phyloP scores from a whole-genome alignment of 2,329 filamentous ascomycete genomes.

The Alternaria gansuensis region DNA sequence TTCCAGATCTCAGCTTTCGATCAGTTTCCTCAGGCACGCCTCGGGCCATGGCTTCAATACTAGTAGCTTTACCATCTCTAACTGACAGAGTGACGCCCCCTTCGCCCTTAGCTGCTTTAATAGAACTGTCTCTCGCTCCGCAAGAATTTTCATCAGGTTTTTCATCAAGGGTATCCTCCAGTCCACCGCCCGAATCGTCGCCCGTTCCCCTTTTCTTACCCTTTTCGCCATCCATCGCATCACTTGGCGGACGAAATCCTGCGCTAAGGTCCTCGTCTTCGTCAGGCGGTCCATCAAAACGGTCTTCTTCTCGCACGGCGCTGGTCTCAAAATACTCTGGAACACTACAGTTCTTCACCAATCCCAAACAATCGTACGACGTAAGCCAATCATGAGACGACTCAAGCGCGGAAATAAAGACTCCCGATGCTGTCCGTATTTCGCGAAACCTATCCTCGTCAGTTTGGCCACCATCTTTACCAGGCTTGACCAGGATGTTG shows the following conservation, averaged over 20 bases:
- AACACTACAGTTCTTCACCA: slow-evolving; percentile 1
- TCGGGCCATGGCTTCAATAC: neutral
- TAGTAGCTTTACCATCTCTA: neutral
- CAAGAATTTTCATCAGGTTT: too few relatives aligned
- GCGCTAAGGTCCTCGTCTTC: neutral
- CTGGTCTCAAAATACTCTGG: slow-evolving; percentile 2
- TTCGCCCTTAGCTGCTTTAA: too few relatives aligned
- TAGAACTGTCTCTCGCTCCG: neutral
- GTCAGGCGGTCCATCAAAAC: neutral
- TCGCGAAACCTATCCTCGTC: neutral
- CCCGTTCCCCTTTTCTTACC: neutral
- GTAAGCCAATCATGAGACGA: slow-evolving; percentile 21
- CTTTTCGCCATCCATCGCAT: neutral
- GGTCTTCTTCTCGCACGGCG: neutral
- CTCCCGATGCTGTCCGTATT: slow-evolving; percentile 6
- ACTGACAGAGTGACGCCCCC: too few relatives aligned
- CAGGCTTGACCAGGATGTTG: neutral
- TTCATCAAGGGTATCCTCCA: neutral
- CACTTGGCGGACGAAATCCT: neutral
- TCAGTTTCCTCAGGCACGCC: neutral
- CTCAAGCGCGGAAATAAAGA: slow-evolving; percentile 21
- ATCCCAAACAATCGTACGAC: slow-evolving; percentile 20
- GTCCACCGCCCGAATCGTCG: neutral
- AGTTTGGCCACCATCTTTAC: neutral
- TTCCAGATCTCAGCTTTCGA: neutral